phyloP scores from a whole-genome alignment of 2,329 filamentous ascomycete genomes.

The Emydomyces testavorans region DNA sequence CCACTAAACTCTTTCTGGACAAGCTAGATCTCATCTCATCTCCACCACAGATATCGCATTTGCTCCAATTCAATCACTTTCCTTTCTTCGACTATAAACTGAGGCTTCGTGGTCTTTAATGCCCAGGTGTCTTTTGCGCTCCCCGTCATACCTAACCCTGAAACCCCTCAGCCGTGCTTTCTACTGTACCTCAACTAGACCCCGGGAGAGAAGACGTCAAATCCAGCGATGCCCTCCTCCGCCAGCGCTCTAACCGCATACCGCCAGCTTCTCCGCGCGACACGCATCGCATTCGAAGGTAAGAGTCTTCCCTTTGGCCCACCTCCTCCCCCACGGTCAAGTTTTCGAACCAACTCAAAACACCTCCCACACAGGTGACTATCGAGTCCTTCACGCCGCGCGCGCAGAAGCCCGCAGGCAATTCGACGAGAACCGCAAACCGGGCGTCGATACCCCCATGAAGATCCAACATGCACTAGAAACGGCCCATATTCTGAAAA shows the following conservation, averaged over 20 bases:
- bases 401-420: conserved; percentile 57
- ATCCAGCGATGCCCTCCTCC: conserved; percentile 7
- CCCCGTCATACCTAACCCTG: too few species aligned
- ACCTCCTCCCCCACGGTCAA: not conserved
- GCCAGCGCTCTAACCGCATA: conserved; percentile 22
- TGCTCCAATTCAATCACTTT: too few species aligned
- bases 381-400: conserved; percentile 56
- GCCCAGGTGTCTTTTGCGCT: too few species aligned
- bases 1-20: conserved; percentile 12
- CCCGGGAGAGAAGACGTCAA: not conserved
- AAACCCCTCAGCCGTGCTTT: too few species aligned
- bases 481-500: conserved; percentile 63
- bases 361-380: conserved; percentile 49
- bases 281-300: conserved; percentile 62
- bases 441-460: conserved; percentile 49
- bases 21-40: too few species aligned
- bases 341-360: conserved; percentile 12
- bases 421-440: conserved; percentile 57
- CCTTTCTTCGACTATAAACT: too few species aligned
- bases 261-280: conserved; percentile 21
- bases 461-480: conserved; percentile 71
- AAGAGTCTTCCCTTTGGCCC: conserved; percentile 17
- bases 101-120: too few species aligned
- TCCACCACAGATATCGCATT: too few species aligned
- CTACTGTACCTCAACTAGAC: too few species aligned